phyloP scores from a whole-genome alignment of 192 early-diverging fungal genomes.

The Coemansia erecta region DNA sequence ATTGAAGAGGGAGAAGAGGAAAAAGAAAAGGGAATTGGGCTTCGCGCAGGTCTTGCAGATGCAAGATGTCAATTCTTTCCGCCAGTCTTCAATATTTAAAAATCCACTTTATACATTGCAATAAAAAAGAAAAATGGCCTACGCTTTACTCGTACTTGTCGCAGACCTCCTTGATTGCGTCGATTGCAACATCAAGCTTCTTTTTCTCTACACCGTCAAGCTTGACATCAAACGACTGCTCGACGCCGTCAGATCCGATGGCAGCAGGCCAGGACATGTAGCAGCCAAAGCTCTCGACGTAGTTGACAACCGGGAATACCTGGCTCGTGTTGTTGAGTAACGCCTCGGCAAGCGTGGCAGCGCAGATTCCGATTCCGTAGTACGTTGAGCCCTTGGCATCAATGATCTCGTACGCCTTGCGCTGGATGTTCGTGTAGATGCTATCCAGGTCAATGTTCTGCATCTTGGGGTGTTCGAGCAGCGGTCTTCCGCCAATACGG shows the following conservation, averaged over 20 bases:
- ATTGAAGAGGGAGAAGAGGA: too few species aligned
- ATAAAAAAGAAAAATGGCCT: background rate
- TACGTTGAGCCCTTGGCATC: constrained; percentile 82
- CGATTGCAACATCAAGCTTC: constrained; percentile 57
- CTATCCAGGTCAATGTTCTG: constrained; percentile 55
- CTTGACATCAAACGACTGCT: constrained; percentile 67
- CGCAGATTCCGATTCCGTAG: constrained; percentile 82
- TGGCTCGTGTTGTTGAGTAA: constrained; percentile 69
- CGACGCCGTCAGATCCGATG: constrained; percentile 69
- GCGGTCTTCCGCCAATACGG: constrained; percentile 64
- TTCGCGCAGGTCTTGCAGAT: too few species aligned
- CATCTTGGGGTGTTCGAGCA: constrained; percentile 65
- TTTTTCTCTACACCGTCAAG: constrained; percentile 60
- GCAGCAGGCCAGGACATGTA: constrained; percentile 78
- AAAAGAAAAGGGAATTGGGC: too few species aligned
- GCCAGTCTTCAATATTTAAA: too few species aligned
- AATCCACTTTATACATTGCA: background rate
- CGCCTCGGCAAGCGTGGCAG: constrained; percentile 62
- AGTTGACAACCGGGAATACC: constrained; percentile 71
- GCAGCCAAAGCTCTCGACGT: constrained; percentile 59
- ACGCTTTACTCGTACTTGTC: constrained; percentile 41
- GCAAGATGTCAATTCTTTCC: too few species aligned
- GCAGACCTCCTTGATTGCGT: constrained; percentile 57
- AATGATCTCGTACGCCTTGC: constrained; percentile 82
- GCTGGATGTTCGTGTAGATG: constrained; percentile 60